Evolutionary conservation across 768 basidiomycete species (phyloP).

Genomic region (Pleurotus djamor): DNA sequence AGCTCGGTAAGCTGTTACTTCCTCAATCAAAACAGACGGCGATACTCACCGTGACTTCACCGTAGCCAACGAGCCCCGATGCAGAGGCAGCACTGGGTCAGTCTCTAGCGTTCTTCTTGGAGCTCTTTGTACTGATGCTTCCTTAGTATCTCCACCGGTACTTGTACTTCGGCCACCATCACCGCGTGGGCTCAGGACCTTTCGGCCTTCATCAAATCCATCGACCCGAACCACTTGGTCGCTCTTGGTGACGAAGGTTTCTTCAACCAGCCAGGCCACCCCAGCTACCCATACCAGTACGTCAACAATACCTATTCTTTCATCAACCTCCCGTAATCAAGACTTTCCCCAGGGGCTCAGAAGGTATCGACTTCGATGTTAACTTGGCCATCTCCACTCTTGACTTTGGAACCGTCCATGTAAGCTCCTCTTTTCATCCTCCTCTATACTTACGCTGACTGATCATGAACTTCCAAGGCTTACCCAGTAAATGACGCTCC

Average conservation of each 20-base stretch:
- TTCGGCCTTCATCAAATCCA: conserved; percentile 19
- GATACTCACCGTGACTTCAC: background rate
- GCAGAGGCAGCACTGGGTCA: conserved; percentile 11
- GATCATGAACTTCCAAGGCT: conserved; percentile 16
- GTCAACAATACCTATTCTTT: background rate
- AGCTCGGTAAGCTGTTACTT: conserved; percentile 23
- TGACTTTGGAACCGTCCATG: conserved; percentile 70
- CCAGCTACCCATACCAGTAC: conserved; percentile 56
- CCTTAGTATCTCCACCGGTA: conserved; percentile 30
- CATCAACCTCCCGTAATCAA: background rate
- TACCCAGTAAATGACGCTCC: conserved; percentile 23
- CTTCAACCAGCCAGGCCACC: conserved; percentile 48
- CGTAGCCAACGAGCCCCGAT: conserved; percentile 20
- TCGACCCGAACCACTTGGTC: conserved; percentile 34
- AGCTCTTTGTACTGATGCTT: background rate
- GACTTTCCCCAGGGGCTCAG: conserved; percentile 34
- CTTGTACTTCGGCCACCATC: conserved; percentile 24
- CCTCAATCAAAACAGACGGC: conserved; percentile 9
- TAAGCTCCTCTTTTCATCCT: conserved; percentile 20
- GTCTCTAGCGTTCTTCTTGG: background rate
- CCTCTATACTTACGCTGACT: background rate
- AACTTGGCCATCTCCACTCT: conserved; percentile 54
- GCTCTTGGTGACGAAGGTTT: conserved; percentile 63
- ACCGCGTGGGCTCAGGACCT: conserved; percentile 27
- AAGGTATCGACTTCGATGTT: conserved; percentile 61